Evolutionary conservation across 225 moss, liverwort and hornwort species (phyloP).

Genomic region (Straminergon stramineum): DNA sequence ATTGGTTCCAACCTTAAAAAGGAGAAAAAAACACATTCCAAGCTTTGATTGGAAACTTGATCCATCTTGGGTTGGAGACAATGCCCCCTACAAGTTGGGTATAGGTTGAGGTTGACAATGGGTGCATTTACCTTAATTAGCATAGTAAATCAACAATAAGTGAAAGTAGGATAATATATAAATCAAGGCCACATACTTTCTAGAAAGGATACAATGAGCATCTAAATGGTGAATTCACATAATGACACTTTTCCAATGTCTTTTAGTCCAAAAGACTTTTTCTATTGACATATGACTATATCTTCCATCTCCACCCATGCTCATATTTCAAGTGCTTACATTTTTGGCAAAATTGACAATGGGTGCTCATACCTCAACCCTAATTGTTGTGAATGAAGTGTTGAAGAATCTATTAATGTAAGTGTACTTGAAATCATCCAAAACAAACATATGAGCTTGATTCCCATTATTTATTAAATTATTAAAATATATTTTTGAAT

Average conservation of each 20-base stretch:
- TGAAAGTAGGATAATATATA: rapidly evolving
- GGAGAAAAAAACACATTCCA: too few species aligned
- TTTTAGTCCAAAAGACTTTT: too few species aligned
- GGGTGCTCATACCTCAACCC: too few species aligned
- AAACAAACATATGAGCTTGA: not conserved
- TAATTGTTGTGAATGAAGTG: too few species aligned
- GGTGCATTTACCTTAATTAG: too few species aligned
- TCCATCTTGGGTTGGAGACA: too few species aligned
- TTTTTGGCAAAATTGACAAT: not conserved
- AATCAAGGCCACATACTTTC: rapidly evolving
- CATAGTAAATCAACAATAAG: not conserved
- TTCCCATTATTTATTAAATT: not conserved
- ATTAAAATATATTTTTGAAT: not conserved
- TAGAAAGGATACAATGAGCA: not conserved
- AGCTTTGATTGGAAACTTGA: too few species aligned
- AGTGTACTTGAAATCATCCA: not conserved
- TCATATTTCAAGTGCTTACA: not conserved
- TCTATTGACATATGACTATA: rapidly evolving
- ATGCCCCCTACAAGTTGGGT: too few species aligned
- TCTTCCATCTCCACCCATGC: not conserved
- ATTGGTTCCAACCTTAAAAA: too few species aligned
- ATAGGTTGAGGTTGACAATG: too few species aligned
- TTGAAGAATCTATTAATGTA: not conserved
- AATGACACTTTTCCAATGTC: too few species aligned
- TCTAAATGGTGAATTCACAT: too few species aligned